These are phyloP conservation scores for Dalechampia spathulata DNA, from an alignment of 441 rosid genomes.

Conservation along the genomic window DNA sequence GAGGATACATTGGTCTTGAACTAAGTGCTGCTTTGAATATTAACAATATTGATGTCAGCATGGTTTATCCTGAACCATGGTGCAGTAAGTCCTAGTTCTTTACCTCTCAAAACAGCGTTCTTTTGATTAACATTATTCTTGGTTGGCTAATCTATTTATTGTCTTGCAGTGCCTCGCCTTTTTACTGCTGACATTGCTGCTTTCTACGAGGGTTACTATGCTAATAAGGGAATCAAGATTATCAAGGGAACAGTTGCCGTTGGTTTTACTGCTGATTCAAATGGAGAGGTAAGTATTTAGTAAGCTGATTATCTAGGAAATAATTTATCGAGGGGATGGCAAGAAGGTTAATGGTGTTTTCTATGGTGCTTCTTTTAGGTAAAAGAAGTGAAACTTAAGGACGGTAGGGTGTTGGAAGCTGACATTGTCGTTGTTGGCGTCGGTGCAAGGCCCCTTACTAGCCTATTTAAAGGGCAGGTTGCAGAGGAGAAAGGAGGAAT, in stretches of 20 bases:
- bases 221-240: slow-evolving; percentile 73
- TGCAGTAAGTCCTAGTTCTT: slow-evolving; percentile 68
- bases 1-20: slow-evolving; percentile 98
- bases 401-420: slow-evolving; percentile 80
- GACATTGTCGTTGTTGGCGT: slow-evolving; percentile 97
- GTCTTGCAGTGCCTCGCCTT: slow-evolving; percentile 91
- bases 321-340: too few species aligned
- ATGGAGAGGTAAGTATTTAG: slow-evolving; percentile 61
- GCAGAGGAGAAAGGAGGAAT: slow-evolving; percentile 95
- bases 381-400: slow-evolving; percentile 91
- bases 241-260: slow-evolving; percentile 93
- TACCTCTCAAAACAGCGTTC: not conserved
- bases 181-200: slow-evolving; percentile 86
- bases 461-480: slow-evolving; percentile 80
- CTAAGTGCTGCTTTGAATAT: slow-evolving; percentile 75
- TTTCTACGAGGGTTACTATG: slow-evolving; percentile 88
- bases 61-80: slow-evolving; percentile 99
- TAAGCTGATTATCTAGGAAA: too few species aligned
- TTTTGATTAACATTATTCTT: too few species aligned
- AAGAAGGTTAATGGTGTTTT: not conserved
- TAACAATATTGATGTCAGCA: slow-evolving; percentile 72
- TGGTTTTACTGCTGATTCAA: slow-evolving; percentile 71
- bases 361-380: too few species aligned
- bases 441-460: slow-evolving; percentile 77
- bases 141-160: slow-evolving; percentile 9